Percentiles rank a stretch among this genome's conserved stretches.
phyloP scores from a whole-genome alignment of 768 basidiomycete species.

The Melanogaster broomeanus region DNA sequence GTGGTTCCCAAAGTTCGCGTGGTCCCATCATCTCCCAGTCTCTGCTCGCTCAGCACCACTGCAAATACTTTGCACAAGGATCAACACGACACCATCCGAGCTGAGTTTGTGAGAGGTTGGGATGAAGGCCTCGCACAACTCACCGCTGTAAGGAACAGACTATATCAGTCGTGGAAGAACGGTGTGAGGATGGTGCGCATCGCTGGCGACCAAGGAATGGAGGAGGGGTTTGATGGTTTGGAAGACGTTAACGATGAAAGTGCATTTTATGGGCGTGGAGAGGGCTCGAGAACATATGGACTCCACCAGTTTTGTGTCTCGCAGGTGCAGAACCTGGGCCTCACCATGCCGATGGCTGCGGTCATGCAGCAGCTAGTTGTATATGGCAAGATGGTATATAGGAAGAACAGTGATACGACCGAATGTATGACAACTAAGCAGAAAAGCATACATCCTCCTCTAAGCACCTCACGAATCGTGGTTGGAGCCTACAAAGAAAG shows the following conservation, averaged over 20 bases:
- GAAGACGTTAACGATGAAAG: slow-evolving; percentile 31
- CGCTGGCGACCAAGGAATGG: slow-evolving; percentile 22
- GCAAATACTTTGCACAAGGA: slow-evolving; percentile 30
- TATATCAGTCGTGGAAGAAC: slow-evolving; percentile 48
- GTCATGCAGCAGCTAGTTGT: slow-evolving; percentile 36
- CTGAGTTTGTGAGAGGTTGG: slow-evolving; percentile 66
- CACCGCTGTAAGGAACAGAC: slow-evolving; percentile 45
- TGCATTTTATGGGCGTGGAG: slow-evolving; percentile 23
- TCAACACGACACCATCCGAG: slow-evolving; percentile 41
- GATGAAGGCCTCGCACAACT: slow-evolving; percentile 56
- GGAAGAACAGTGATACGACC: neutral
- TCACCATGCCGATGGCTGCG: slow-evolving; percentile 38
- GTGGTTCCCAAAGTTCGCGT: slow-evolving; percentile 50
- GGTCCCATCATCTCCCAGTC: slow-evolving; percentile 52
- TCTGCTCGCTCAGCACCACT: slow-evolving; percentile 52
- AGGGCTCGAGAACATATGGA: slow-evolving; percentile 9
- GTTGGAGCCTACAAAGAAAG: slow-evolving; percentile 44
- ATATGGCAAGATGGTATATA: slow-evolving; percentile 37
- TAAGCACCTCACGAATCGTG: neutral
- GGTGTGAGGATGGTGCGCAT: slow-evolving; percentile 48
- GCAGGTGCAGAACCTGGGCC: slow-evolving; percentile 31
- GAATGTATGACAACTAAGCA: slow-evolving; percentile 5
- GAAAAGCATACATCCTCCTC: neutral
- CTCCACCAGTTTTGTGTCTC: slow-evolving; percentile 40
- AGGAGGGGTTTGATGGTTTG: slow-evolving; percentile 37